Percentiles rank a stretch among this genome's conserved stretches.
These are phyloP conservation scores for Sugiyamaella xylanicola DNA, from an alignment of 1,139 yeast genomes.

Conservation along the genomic window DNA sequence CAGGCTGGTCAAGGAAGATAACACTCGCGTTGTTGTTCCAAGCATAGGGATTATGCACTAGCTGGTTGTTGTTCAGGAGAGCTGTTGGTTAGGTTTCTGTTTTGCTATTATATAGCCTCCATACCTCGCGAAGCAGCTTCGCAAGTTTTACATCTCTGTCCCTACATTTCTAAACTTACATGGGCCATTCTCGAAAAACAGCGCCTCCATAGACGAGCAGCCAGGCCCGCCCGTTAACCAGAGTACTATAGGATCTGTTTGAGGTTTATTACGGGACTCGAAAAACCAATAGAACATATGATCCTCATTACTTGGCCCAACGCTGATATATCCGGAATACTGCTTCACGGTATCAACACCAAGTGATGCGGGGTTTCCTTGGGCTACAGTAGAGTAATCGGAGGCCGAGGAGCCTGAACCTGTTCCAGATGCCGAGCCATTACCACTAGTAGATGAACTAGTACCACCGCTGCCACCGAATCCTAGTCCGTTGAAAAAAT, in stretches of 20 bases:
- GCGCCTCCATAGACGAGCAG: constrained; percentile 60
- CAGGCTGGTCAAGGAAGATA: constrained; percentile 72
- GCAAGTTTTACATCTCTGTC: too few species aligned
- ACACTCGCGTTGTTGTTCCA: constrained; percentile 73
- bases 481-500: neutral
- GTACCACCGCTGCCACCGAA: constrained; percentile 1
- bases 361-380: constrained; percentile 7
- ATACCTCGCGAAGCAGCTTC: too few species aligned
- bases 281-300: constrained; percentile 77
- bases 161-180: constrained; percentile 5
- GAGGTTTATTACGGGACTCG: constrained; percentile 68
- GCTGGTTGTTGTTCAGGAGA: constrained; percentile 1
- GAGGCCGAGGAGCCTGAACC: neutral
- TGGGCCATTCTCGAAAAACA: constrained; percentile 68
- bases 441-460: neutral
- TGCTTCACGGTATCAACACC: constrained; percentile 46
- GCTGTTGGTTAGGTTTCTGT: constrained; percentile 1
- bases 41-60: constrained; percentile 54
- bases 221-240: constrained; percentile 82
- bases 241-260: constrained; percentile 59
- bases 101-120: too few species aligned
- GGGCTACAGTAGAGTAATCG: neutral
- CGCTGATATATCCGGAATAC: constrained; percentile 67
- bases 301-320: constrained; percentile 72
- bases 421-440: neutral